Evolutionary conservation across 2,329 filamentous ascomycete species (phyloP).

Genomic region (Aureobasidium pullulans): DNA sequence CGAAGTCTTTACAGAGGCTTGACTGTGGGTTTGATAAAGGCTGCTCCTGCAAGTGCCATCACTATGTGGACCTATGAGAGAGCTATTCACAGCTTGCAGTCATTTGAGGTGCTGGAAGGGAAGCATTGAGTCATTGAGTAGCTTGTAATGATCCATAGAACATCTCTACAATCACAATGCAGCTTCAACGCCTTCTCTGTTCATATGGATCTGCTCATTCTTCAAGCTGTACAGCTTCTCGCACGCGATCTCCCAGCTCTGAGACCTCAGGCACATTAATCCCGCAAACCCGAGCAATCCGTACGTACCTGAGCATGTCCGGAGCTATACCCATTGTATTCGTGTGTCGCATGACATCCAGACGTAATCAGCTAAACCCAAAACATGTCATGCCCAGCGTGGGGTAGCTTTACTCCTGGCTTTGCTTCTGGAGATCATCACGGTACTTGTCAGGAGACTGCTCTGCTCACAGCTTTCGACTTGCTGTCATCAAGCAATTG

Average conservation of each 20-base stretch:
- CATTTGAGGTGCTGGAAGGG: neutral
- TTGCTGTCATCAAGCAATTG: neutral
- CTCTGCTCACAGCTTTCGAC: neutral
- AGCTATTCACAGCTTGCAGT: conserved; percentile 46
- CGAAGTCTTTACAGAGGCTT: conserved; percentile 82
- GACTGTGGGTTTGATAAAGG: conserved; percentile 76
- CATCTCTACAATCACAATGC: neutral
- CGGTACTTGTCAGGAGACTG: conserved; percentile 8
- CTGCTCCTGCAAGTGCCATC: conserved; percentile 78
- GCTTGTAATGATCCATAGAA: neutral
- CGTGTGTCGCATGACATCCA: conserved; percentile 9
- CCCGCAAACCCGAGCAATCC: neutral
- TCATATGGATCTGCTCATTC: neutral
- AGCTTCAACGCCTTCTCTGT: neutral
- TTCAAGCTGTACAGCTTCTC: neutral
- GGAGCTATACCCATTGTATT: neutral
- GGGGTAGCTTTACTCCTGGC: conserved; percentile 4
- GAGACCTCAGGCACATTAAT: neutral
- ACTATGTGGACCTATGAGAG: conserved; percentile 95
- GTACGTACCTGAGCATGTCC: neutral
- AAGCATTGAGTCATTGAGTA: neutral
- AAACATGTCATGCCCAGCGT: conserved; percentile 1
- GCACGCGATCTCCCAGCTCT: neutral
- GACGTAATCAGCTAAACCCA: conserved; percentile 8
- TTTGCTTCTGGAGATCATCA: conserved; percentile 5